These are phyloP conservation scores for Scutellaria baicalensis DNA, from an alignment of 257 asterid genomes.

Conservation along the genomic window DNA sequence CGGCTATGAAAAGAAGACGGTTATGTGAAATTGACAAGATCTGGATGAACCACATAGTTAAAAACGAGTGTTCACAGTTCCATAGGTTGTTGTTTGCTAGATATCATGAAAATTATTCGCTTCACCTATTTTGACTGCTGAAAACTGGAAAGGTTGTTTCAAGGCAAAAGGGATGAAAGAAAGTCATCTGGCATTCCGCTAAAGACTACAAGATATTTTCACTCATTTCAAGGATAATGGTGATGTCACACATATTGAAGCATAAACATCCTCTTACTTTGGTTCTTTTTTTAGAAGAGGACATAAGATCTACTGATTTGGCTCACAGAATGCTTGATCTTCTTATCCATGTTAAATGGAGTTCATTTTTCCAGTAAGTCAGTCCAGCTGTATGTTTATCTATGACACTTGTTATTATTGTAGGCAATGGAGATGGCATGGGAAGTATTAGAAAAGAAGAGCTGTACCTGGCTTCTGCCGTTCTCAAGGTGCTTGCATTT, in stretches of 20 bases:
- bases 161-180: not conserved
- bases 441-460: slow-evolving; percentile 78
- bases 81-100: not conserved
- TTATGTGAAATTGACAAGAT: not conserved
- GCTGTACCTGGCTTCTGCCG: slow-evolving; percentile 62
- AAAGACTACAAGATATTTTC: not conserved
- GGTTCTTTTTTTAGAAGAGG: not conserved
- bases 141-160: not conserved
- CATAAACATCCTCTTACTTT: not conserved
- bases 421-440: slow-evolving; percentile 80
- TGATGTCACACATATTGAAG: not conserved
- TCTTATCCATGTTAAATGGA: not conserved
- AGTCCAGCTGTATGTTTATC: not conserved
- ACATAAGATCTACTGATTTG: not conserved
- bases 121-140: not conserved
- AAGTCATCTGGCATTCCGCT: not conserved
- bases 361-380: not conserved
- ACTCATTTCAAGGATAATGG: not conserved
- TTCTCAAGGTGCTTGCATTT: slow-evolving; percentile 53
- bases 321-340: not conserved
- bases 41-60: not conserved
- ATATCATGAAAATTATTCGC: not conserved
- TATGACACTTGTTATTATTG: slow-evolving; percentile 9
- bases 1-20: not conserved
- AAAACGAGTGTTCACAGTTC: no score